A percentile compares a stretch with the other conserved stretches of the same genome.
These are phyloP conservation scores for Colletotrichum ledebouriae DNA, from an alignment of 2,329 filamentous ascomycete genomes.

Conservation along the genomic window DNA sequence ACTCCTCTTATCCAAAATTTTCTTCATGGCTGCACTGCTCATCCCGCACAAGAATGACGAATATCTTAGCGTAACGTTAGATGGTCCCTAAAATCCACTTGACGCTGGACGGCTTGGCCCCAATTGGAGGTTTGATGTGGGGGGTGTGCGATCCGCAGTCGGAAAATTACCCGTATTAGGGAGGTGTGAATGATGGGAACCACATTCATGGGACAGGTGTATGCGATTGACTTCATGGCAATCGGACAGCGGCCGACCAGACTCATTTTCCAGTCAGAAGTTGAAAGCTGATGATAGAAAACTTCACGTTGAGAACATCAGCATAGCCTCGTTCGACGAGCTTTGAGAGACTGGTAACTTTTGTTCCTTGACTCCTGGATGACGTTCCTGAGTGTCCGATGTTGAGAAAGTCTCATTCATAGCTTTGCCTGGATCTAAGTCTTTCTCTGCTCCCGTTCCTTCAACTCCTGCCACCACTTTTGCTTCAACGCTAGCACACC, in stretches of 20 bases:
- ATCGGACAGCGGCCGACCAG: not conserved
- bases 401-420: not conserved
- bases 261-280: not conserved
- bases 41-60: conserved; percentile 35
- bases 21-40: conserved; percentile 10
- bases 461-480: conserved; percentile 47
- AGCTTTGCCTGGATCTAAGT: conserved; percentile 19
- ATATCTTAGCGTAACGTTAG: conserved; percentile 24
- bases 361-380: not conserved
- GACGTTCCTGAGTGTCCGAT: no score
- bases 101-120: not conserved
- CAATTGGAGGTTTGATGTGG: conserved; percentile 12
- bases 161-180: conserved; percentile 17
- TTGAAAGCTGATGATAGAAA: not conserved
- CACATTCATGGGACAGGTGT: not conserved
- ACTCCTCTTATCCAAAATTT: conserved; percentile 9
- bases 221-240: no score
- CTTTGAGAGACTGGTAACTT: not conserved
- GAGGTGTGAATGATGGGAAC: conserved; percentile 10
- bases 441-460: conserved; percentile 45
- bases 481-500: conserved; percentile 50
- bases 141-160: conserved; percentile 8
- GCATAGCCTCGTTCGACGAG: not conserved
- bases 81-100: conserved; percentile 20
- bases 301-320: not conserved